Evolutionary conservation across 495 filamentous ascomycete species (phyloP), one percentile per base, ranked within the genome.

Genomic region (Neurospora sp.): DNA sequence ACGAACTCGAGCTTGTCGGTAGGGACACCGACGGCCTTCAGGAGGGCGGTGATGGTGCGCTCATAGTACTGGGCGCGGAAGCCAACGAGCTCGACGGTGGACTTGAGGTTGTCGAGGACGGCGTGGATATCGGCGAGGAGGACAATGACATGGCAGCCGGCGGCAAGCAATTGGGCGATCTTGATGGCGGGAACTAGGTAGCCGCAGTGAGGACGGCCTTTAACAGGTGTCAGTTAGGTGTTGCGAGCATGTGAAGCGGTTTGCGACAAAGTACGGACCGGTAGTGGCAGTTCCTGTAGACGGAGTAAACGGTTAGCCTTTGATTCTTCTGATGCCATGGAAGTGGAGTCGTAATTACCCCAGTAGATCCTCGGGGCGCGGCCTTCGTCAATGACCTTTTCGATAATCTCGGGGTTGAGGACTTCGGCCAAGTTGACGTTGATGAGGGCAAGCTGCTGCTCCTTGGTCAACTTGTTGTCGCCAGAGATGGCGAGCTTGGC

Each of bases 101-200:
- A 92, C 81, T 96, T 97, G 73, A 93, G 85, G 81, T 92, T 92
- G 82, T 94, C 92, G 71, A 94, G 89, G 82, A 91, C 93, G 74
- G 87, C 90, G 78, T 93, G 92, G 77, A 92, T 86, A 75, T 97
- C 93, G 74, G 93, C 93, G 14, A 97, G 88, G 10, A 97, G 89
- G 68, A 97, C 85, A 45, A 87, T 90, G 71, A 98, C 88, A 31
- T 91, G 85, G 81, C 94, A 97, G 22, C 92, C 94, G 31, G 96
- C 94, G 40, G 85, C 85, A 4, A 99, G 89, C 74, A 97, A 88
- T 77, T 99, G 90, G 40, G 94, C 94, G 76, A 98, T 90, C 82
- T 98, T 98, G 73, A 97, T 83, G 78, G 89, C 90, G 16, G 91
- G 87, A 2, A 95, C 91, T 72, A 95, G 93, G 86, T 98, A 98